phyloP scores from a whole-genome alignment of 1,139 yeast genomes.

The Diutina siamensis region DNA sequence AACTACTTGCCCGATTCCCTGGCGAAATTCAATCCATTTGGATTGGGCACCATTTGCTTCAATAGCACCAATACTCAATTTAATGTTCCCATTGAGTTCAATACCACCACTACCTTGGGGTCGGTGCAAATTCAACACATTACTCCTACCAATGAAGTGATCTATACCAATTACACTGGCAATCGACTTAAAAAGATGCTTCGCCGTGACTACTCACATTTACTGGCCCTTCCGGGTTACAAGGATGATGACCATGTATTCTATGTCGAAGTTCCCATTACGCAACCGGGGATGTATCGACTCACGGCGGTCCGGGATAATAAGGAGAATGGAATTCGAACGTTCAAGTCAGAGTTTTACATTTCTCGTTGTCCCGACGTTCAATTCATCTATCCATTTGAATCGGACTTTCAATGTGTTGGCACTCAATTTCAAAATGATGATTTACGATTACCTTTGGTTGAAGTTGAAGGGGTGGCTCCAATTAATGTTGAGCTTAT shows the following conservation, averaged over 20 bases:
- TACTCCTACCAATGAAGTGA: slow-evolving; percentile 42
- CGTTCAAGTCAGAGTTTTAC: slow-evolving; percentile 51
- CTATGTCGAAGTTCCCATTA: slow-evolving; percentile 47
- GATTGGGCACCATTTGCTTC: slow-evolving; percentile 35
- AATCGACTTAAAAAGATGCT: slow-evolving; percentile 39
- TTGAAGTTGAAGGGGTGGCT: slow-evolving; percentile 60
- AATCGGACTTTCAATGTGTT: slow-evolving; percentile 44
- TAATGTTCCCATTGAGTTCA: slow-evolving; percentile 65
- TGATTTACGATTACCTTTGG: slow-evolving; percentile 28
- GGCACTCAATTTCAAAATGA: slow-evolving; percentile 19
- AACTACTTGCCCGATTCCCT: slow-evolving; percentile 88
- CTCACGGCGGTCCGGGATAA: slow-evolving; percentile 55
- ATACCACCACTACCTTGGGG: slow-evolving; percentile 68
- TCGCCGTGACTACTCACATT: slow-evolving; percentile 29
- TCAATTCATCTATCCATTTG: slow-evolving; percentile 25
- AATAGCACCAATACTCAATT: slow-evolving; percentile 13
- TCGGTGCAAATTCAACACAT: slow-evolving; percentile 53
- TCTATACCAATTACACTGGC: slow-evolving; percentile 42
- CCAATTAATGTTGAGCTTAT: slow-evolving; percentile 59
- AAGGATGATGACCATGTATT: slow-evolving; percentile 24
- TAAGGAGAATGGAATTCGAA: slow-evolving; percentile 51
- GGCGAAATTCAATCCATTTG: slow-evolving; percentile 71
- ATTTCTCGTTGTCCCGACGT: slow-evolving; percentile 76
- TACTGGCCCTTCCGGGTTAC: slow-evolving; percentile 15
- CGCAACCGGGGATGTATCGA: slow-evolving; percentile 63